Base-by-base conservation (phyloP, 176 grass and related monocot species). In the Poa annua region DNA sequence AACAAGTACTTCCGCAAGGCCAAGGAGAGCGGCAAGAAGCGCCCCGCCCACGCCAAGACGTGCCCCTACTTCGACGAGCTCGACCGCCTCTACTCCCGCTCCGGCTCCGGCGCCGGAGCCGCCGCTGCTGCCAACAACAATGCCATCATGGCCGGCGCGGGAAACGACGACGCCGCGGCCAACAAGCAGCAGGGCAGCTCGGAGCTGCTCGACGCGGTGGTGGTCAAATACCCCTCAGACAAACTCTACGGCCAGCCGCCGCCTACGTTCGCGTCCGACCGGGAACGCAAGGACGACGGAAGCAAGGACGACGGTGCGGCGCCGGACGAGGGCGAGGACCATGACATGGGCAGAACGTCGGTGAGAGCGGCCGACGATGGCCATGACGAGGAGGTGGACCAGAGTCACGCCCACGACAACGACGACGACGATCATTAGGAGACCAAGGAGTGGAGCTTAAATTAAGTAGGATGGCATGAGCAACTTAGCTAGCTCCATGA, bases 1-100 rank as follows among this genome's bases (percentile, higher is more conserved):
- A 97, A 97, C 92, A 97, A 97, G 79, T 97, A 97, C 76, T 97
- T 94, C 86, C 82, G 92, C 56, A 97, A 94, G 88, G 88, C 92
- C 2, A 97, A 94, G 65, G 95, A 97, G 75, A 92, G 88, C 50
- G 90, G 88, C 56, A 97, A 92, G 90, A 94, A 88, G 80, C 25
- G 95, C 24, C 86, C 90, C 11, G 84, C 81, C 21, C 90, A 94
- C 68, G 88, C 90, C 68, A 97, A 97, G 88, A 97, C 92, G 0
- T 97, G 95, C 81, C 95, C 95, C 4, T 97, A 97, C 80, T 97
- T 97, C 84, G 65, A 94, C 45, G 86, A 94, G 80, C 86, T 97
- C 29, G 85, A 94, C 74, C 79, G 86, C 19, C 95, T 97, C 74
- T 97, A 97, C 93, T 89, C 90, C 26, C 93, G 91, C 64, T 68